Base-by-base conservation (phyloP, 345 rosid species). In the Lepidium didymum region DNA sequence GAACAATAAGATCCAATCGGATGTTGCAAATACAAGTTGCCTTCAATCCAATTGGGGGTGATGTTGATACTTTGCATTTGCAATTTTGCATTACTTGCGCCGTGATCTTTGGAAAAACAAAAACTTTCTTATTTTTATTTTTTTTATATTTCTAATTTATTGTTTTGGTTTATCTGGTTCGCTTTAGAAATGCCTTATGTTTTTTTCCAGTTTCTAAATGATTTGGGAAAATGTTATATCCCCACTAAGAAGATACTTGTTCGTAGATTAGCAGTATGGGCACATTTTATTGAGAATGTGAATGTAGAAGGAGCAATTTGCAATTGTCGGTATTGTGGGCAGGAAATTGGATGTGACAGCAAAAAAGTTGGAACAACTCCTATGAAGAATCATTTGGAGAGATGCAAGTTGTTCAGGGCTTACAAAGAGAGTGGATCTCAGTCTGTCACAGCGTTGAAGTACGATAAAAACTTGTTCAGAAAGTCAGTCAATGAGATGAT, bases 41-140 rank as follows among this genome's bases (percentile, higher is more conserved):
- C 68, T 52, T 52, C 38, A 70, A 70, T 54, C 69, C 63, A 62
- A 34, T 52, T 53, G 68, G 16, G n/a, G 47, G 47, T 54, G 56
- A 15, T 53, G 62, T 44, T 23, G 15, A 53, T 36, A 63, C 35
- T 55, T 45, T 16, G 68, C n/a, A n/a, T n/a, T n/a, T n/a, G n/a
- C n/a, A n/a, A n/a, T n/a, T n/a, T n/a, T n/a, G n/a, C 75, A 70
- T 70, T 70, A 44, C 67, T 70, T 70, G 62, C 68, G 75, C 62
- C 62, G 63, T 62, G 46, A 42, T 53, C 23, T 43, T 62, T 43
- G 75, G 53, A 44, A 44, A 44, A 35, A 44, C 43, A 70, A 68
- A 57, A 42, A 15, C 23, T 41, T 62, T 8, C 37, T 43, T 25
- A 69, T 25, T 38, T 59, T 4, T 40, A 13, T 35, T 3, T 19